Base-by-base conservation (phyloP, 2,329 filamentous ascomycete genomes). In the Stachybotrys chlorohalonatus region DNA sequence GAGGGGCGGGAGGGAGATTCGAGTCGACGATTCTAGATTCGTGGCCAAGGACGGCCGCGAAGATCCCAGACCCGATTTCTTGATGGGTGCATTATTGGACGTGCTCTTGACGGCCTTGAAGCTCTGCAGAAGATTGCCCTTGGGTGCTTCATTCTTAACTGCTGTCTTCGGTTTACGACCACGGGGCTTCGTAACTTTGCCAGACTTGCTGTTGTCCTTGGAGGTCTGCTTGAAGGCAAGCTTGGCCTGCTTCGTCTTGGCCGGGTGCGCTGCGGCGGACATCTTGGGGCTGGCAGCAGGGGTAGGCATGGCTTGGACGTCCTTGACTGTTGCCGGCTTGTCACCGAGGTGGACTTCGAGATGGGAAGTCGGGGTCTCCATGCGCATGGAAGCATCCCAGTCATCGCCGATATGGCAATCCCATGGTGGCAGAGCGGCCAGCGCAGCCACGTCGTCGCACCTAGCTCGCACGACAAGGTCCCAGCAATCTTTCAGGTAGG, bases 401-500 rank as follows among this genome's bases (percentile, higher is more conserved):
- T 77, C 76, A 46, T 76, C 70, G 17, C 80, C 79, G 55, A 80
- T 77, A 58, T 77, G 74, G 59, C 67, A 66, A 55, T 86, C 78
- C 77, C 81, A 85, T 15, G 68, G 79, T 5, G 83, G 82, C 31
- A 87, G 69, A 24, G 82, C 82, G 15, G 85, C 87, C 46, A 90
- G 75, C 51, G 79, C 80, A 17, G 94, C 94, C 46, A 99, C 87
- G 59, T 91, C 85, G 67, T 99, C 94, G 66, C 90, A 94, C 63
- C 88, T 87, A 17, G 90, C 92, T 60, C 84, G 85, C 42, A 99
- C 87, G 16, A 97, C 84, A 57, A 96, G 73, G 70, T 99, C 94
- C 87, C 92, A 99, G 64, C 90, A 91, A 59, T 95, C 87, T 66
- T 93, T 92, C 59, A 97, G 86, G 56, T 96, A 91, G 59, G 83